These are phyloP conservation scores for Austroboletus festivus DNA, from an alignment of 768 basidiomycete genomes.

Conservation along the genomic window DNA sequence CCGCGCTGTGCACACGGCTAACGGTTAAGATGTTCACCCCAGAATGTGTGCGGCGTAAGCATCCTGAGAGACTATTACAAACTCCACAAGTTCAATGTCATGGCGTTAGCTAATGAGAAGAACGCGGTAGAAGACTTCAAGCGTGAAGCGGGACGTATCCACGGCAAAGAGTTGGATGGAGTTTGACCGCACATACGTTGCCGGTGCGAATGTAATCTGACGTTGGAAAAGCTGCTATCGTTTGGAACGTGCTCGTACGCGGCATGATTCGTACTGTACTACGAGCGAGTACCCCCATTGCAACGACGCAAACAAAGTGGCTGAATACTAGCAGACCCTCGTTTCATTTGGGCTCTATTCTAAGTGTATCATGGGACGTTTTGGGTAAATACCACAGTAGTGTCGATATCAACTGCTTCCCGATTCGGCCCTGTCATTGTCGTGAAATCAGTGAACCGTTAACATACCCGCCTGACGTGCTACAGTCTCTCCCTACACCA, in stretches of 20 bases:
- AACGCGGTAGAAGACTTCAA: conserved; percentile 37
- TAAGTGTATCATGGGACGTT: no score
- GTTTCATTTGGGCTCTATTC: no score
- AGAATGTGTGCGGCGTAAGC: conserved; percentile 77
- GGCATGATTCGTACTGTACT: no score
- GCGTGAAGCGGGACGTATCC: conserved; percentile 33
- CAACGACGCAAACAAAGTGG: no score
- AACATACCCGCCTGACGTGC: not conserved
- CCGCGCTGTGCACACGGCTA: no score
- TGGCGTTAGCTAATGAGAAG: conserved; percentile 60
- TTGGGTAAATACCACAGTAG: no score
- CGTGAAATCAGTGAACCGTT: no score
- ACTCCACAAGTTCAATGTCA: conserved; percentile 75
- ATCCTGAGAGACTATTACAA: conserved; percentile 70
- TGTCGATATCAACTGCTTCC: no score
- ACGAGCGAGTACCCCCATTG: no score
- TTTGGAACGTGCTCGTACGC: no score
- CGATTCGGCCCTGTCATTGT: no score
- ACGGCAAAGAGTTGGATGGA: conserved; percentile 12
- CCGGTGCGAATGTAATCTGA: not conserved
- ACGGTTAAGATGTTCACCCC: not conserved
- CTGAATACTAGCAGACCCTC: no score
- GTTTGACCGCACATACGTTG: not conserved
- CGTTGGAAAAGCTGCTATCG: not conserved
- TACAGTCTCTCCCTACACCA: conserved; percentile 24